These are phyloP conservation scores for Nitzschia sp. DNA, from an alignment of 108 stramenopile genomes.

Conservation along the genomic window DNA sequence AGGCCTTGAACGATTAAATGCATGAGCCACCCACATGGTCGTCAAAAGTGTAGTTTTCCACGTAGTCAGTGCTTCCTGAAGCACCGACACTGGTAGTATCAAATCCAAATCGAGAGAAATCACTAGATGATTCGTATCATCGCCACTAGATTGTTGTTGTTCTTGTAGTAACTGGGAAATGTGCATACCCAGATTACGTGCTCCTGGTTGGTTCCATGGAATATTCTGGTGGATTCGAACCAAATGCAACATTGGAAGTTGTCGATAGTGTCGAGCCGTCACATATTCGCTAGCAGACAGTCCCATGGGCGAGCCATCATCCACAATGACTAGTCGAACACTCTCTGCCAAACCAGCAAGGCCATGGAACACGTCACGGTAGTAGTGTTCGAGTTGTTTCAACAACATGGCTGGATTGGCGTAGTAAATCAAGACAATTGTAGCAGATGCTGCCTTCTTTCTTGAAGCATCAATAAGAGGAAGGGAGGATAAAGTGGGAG, in stretches of 20 bases:
- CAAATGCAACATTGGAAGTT: background rate
- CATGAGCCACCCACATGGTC: background rate
- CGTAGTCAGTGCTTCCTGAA: background rate
- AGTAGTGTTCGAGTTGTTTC: background rate
- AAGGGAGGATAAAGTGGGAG: no score
- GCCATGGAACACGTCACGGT: background rate
- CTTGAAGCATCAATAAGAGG: no score
- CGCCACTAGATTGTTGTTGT: background rate
- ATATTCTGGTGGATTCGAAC: background rate
- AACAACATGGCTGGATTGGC: background rate
- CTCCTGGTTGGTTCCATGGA: conserved; percentile 9
- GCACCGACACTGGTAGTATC: background rate
- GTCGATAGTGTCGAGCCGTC: background rate
- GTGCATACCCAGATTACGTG: conserved; percentile 3
- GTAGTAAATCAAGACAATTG: background rate
- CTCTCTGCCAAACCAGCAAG: background rate
- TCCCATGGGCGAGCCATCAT: conserved; percentile 6
- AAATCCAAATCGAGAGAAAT: conserved; percentile 1
- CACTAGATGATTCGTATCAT: background rate
- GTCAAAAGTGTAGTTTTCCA: background rate
- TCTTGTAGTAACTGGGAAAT: background rate
- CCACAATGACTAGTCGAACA: conserved; percentile 3
- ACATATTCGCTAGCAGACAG: background rate
- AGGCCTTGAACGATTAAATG: background rate
- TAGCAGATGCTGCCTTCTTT: background rate